These are phyloP conservation scores for Salvia miltiorrhiza DNA, from an alignment of 257 asterid species.

Conservation along the genomic window DNA sequence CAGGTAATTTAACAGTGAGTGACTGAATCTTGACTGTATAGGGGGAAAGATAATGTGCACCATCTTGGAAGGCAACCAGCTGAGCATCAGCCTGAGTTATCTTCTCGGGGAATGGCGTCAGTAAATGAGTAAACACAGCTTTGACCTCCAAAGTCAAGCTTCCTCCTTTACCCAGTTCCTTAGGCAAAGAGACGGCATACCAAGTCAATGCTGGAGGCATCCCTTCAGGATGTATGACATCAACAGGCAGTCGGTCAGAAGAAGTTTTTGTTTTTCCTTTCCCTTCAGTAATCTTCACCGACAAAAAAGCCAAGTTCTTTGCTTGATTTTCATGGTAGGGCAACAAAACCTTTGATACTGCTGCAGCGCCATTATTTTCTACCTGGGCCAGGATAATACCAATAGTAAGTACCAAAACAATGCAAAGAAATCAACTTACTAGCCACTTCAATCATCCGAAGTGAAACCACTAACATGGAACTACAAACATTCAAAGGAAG, in stretches of 20 bases:
- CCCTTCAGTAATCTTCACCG: conserved; percentile 50
- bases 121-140: conserved; percentile 58
- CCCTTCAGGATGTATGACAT: conserved; percentile 53
- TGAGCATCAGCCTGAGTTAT: conserved; percentile 88
- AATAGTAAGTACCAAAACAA: conserved; percentile 1
- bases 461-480: not conserved
- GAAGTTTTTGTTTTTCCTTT: conserved; percentile 62
- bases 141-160: conserved; percentile 72
- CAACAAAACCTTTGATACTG: conserved; percentile 58
- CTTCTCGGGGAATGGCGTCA: conserved; percentile 89
- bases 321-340: conserved; percentile 69
- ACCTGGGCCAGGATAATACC: conserved; percentile 40
- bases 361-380: conserved; percentile 58
- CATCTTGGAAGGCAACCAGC: conserved; percentile 77
- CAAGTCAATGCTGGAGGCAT: conserved; percentile 65
- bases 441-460: too few relatives aligned
- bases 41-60: conserved; percentile 84
- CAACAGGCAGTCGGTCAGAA: conserved; percentile 49
- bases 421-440: conserved; percentile 4
- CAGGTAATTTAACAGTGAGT: conserved; percentile 71
- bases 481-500: conserved; percentile 3
- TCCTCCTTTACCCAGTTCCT: conserved; percentile 68
- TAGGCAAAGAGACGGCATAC: conserved; percentile 70
- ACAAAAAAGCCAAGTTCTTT: conserved; percentile 58
- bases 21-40: conserved; percentile 75